Conservation (phyloP, 208 protist genomes). For the Trypanosoma congolense region DNA sequence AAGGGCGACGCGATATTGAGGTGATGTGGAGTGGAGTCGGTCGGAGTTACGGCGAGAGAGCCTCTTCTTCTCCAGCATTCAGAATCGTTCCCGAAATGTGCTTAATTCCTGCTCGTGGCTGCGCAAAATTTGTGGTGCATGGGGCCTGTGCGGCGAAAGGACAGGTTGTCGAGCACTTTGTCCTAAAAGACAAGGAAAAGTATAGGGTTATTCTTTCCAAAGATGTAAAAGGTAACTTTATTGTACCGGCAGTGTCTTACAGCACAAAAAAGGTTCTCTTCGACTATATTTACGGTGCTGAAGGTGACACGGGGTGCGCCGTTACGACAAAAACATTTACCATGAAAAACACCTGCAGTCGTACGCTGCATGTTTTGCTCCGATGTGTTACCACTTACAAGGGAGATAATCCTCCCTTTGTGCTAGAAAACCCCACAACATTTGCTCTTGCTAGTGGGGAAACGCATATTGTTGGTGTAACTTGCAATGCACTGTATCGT, state of each 20-base stretch:
- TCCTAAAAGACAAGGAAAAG: constrained; percentile 71
- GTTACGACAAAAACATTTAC: constrained; percentile 65
- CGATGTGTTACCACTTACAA: constrained; percentile 22
- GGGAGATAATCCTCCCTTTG: constrained; percentile 53
- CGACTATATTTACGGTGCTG: constrained; percentile 67
- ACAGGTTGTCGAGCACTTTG: constrained; percentile 68
- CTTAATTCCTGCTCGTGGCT: constrained; percentile 53
- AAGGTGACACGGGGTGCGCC: constrained; percentile 5
- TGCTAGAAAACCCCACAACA: constrained; percentile 44
- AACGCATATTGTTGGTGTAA: constrained; percentile 76
- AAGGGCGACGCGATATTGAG: constrained; percentile 80
- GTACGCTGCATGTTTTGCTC: constrained; percentile 69
- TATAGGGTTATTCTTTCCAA: constrained; percentile 79
- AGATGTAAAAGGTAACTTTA: constrained; percentile 75
- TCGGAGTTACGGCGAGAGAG: constrained; percentile 59
- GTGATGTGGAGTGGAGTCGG: constrained; percentile 86
- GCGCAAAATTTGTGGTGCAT: constrained; percentile 59
- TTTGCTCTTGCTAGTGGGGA: constrained; percentile 71
- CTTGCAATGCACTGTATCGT: constrained; percentile 82
- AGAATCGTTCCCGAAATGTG: constrained; percentile 67
- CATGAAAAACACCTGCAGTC: constrained; percentile 86
- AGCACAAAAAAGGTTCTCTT: constrained; percentile 76
- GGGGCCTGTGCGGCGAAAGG: constrained; percentile 45
- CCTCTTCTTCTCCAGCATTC: constrained; percentile 70
- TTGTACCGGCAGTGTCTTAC: constrained; percentile 75